Percentiles rank a stretch among this genome's conserved stretches.
Evolutionary conservation across 805 yeast genomes (phyloP).

Genomic region (Saccharomycopsis amapae): DNA sequence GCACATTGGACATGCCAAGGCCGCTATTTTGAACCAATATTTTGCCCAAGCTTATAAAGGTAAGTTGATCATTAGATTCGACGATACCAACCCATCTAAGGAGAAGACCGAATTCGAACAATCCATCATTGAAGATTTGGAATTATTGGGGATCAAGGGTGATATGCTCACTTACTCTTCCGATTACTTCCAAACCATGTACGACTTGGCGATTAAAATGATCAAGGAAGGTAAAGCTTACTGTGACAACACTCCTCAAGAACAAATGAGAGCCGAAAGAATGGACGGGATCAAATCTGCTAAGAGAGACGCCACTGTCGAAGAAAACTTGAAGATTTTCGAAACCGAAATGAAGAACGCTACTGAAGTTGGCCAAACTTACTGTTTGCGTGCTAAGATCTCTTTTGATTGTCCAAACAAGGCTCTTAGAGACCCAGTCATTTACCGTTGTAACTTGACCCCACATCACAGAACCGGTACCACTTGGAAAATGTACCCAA

Average conservation of each 20-base stretch:
- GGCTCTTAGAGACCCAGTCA: conserved; percentile 95
- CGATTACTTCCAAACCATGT: conserved; percentile 89
- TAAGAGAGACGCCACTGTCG: conserved; percentile 88
- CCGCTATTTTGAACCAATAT: conserved; percentile 93
- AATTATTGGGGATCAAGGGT: conserved; percentile 86
- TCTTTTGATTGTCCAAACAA: conserved; percentile 88
- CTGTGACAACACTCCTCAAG: conserved; percentile 93
- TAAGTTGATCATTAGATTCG: conserved; percentile 92
- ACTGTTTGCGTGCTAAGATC: conserved; percentile 95
- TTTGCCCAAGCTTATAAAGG: conserved; percentile 96
- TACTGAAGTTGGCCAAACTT: conserved; percentile 84
- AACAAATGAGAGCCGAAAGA: conserved; percentile 97
- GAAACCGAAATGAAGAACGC: conserved; percentile 90
- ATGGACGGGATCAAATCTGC: conserved; percentile 92
- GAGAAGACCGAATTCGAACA: conserved; percentile 94
- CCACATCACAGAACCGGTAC: conserved; percentile 97
- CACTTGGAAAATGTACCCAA: conserved; percentile 94
- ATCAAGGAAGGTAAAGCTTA: conserved; percentile 96
- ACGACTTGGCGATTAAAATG: conserved; percentile 73
- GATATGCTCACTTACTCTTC: conserved; percentile 85
- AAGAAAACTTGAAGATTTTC: conserved; percentile 83
- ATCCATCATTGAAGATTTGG: conserved; percentile 87
- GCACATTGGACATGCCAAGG: conserved; percentile 99
- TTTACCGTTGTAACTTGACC: conserved; percentile 93
- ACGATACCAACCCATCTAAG: conserved; percentile 96